These are phyloP conservation scores for Bonia amplexicaulis DNA, from an alignment of 176 grass and related monocot species.

Conservation along the genomic window DNA sequence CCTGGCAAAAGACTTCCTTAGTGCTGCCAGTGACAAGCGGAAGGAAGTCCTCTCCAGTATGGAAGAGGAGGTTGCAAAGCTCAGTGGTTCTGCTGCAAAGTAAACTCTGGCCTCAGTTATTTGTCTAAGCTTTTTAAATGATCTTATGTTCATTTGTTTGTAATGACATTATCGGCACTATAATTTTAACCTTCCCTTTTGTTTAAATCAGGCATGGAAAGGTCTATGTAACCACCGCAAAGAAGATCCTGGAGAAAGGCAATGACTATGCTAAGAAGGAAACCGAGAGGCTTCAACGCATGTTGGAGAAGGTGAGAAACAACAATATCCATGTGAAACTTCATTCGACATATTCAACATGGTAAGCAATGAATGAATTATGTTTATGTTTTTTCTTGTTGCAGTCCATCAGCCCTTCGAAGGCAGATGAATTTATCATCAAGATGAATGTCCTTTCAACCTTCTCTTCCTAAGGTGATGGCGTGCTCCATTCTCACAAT, in stretches of 20 bases:
- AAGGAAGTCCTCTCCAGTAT: slow-evolving; percentile 66
- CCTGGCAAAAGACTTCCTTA: slow-evolving; percentile 69
- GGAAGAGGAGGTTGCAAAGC: slow-evolving; percentile 61
- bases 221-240: slow-evolving; percentile 61
- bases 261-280: slow-evolving; percentile 62
- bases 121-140: neutral
- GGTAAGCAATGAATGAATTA: neutral
- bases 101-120: slow-evolving; percentile 20
- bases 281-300: slow-evolving; percentile 65
- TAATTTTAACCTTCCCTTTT: neutral
- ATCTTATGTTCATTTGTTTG: neutral
- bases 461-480: slow-evolving; percentile 54
- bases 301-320: slow-evolving; percentile 62
- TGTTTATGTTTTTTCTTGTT: neutral
- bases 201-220: slow-evolving; percentile 59
- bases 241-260: slow-evolving; percentile 63
- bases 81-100: slow-evolving; percentile 66
- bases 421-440: slow-evolving; percentile 79
- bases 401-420: slow-evolving; percentile 67
- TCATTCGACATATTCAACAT: neutral
- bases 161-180: neutral
- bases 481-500: neutral
- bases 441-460: slow-evolving; percentile 86
- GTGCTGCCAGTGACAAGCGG: slow-evolving; percentile 46
- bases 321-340: neutral